phyloP scores from a whole-genome alignment of 768 basidiomycete genomes.

The Amylocystis lapponica region DNA sequence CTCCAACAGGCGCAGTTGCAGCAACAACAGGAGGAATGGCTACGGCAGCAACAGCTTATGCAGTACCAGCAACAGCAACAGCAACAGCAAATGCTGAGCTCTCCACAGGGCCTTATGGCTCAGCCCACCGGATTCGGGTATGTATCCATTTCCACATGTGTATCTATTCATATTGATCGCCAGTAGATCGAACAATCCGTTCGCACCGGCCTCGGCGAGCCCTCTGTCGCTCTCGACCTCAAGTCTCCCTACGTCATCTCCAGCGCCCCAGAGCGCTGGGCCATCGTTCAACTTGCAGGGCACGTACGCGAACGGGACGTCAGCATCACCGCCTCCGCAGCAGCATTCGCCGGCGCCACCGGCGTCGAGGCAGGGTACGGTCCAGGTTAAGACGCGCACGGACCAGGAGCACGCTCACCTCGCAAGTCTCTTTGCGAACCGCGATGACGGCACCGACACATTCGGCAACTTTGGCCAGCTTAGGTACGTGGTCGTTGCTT shows the following conservation, averaged over 20 bases:
- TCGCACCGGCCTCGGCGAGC: conserved; percentile 46
- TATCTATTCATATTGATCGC: neutral
- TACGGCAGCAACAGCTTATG: conserved; percentile 54
- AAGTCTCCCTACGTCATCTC: conserved; percentile 24
- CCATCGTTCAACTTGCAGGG: conserved; percentile 67
- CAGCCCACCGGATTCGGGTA: conserved; percentile 79
- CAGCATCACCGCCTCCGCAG: conserved; percentile 37
- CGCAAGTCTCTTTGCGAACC: conserved; percentile 77
- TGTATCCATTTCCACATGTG: conserved; percentile 17
- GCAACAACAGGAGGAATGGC: conserved; percentile 48
- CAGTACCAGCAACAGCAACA: conserved; percentile 51
- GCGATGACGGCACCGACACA: conserved; percentile 84
- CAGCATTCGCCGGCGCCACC: conserved; percentile 34
- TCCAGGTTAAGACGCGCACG: conserved; percentile 30
- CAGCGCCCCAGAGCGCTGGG: conserved; percentile 22
- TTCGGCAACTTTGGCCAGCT: conserved; percentile 86
- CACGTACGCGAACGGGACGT: conserved; percentile 48
- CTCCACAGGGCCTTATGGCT: conserved; percentile 36
- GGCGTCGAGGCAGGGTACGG: conserved; percentile 3
- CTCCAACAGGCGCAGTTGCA: conserved; percentile 44
- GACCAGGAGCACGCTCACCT: conserved; percentile 74
- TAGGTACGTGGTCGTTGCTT: conserved; percentile 52
- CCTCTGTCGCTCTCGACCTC: conserved; percentile 28
- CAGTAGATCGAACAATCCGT: conserved; percentile 90
- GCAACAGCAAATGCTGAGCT: conserved; percentile 44